Evolutionary conservation across 1,284 basidiomycete genomes (phyloP), one percentile per base, ranked within the genome.

Genomic region (Pyrrhoderma lamaoense): DNA sequence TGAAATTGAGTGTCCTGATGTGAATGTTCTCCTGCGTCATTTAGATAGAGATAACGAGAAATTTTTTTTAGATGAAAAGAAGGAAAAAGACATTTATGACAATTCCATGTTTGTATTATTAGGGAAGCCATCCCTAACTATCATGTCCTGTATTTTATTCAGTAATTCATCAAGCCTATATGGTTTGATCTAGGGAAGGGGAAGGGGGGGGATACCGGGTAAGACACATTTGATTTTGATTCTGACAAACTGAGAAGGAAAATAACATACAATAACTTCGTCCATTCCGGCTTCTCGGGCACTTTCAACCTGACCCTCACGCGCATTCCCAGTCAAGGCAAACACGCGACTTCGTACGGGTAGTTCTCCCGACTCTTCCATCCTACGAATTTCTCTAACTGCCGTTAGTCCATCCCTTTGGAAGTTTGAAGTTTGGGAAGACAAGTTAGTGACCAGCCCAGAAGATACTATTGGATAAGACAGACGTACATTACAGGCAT

Each of bases 401-500:
- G 61, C 61, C n/a, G 59, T 60, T 37, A 59, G 54, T 36, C 61
- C 61, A 49, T 62, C 60, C 59, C 59, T 60, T 27, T 1, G 8
- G 27, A 31, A n/a, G n/a, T n/a, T n/a, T n/a, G n/a, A n/a, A n/a
- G n/a, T n/a, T n/a, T n/a, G n/a, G n/a, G n/a, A n/a, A n/a, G n/a
- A n/a, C n/a, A n/a, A n/a, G n/a, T n/a, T n/a, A n/a, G n/a, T n/a
- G n/a, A n/a, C n/a, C n/a, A n/a, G n/a, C n/a, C n/a, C n/a, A n/a
- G n/a, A n/a, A n/a, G n/a, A n/a, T n/a, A n/a, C n/a, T n/a, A n/a
- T n/a, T n/a, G n/a, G 27, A 31, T 5, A 31, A 31, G 27, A 5
- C 5, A 31, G 11, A 14, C 58, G 40, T 51, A 59, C 60, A 64
- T 62, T 38, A 62, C 61, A 8, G 61, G 61, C 62, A 64, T 64